phyloP scores from a whole-genome alignment of 495 filamentous ascomycete genomes.

The Astrocystis sublimbata region DNA sequence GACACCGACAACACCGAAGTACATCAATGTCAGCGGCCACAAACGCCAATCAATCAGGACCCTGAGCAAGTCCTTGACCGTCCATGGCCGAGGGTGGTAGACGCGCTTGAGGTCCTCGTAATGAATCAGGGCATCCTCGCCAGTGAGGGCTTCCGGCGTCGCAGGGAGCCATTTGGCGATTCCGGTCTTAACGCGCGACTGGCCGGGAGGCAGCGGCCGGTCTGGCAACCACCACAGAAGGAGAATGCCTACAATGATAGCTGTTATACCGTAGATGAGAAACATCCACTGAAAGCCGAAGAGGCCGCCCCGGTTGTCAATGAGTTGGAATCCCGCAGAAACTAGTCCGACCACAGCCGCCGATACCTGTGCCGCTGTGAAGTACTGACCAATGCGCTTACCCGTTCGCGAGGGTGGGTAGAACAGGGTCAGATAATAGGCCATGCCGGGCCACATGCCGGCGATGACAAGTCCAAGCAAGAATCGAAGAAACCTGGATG shows the following conservation, averaged over 20 bases:
- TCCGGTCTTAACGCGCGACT: conserved; percentile 44
- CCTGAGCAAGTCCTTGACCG: conserved; percentile 60
- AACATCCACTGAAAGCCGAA: conserved; percentile 97
- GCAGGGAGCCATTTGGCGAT: conserved; percentile 61
- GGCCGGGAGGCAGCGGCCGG: conserved; percentile 69
- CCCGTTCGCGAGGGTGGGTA: conserved; percentile 85
- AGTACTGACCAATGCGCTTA: conserved; percentile 86
- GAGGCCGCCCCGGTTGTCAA: conserved; percentile 76
- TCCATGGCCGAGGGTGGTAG: conserved; percentile 73
- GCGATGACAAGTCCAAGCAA: conserved; percentile 85
- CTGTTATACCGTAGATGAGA: conserved; percentile 78
- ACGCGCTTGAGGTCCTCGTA: conserved; percentile 82
- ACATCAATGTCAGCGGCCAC: conserved; percentile 85
- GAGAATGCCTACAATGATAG: conserved; percentile 64
- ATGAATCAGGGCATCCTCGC: conserved; percentile 77
- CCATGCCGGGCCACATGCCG: conserved; percentile 95
- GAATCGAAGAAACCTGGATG: conserved; percentile 69
- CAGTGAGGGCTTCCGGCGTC: conserved; percentile 69
- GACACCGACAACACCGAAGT: conserved; percentile 91
- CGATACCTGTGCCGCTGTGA: conserved; percentile 85
- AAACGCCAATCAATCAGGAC: conserved; percentile 83
- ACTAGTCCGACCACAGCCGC: conserved; percentile 88
- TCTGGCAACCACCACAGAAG: conserved; percentile 92
- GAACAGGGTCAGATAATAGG: conserved; percentile 89
- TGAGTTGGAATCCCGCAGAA: conserved; percentile 86